Evolutionary conservation across 1,139 yeast genomes (phyloP).

Genomic region (Sugiyamaella xylanicola): DNA sequence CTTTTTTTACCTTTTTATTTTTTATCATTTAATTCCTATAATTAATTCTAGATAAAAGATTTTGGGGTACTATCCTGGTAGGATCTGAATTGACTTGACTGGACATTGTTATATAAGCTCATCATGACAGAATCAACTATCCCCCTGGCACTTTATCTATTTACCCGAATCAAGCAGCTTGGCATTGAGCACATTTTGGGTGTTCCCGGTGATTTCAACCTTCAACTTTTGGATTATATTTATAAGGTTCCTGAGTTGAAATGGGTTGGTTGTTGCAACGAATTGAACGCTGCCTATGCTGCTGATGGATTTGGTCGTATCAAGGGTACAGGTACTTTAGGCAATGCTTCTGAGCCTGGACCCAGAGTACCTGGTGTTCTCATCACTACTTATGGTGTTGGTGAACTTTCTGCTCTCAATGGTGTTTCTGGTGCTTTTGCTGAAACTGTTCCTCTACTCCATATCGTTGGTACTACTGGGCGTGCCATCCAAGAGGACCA

Average conservation of each 20-base stretch:
- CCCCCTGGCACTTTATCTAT: slow-evolving; percentile 59
- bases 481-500: slow-evolving; percentile 47
- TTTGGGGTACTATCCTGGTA: not conserved
- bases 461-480: slow-evolving; percentile 79
- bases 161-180: slow-evolving; percentile 58
- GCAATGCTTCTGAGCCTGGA: slow-evolving; percentile 64
- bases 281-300: slow-evolving; percentile 69
- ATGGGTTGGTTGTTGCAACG: slow-evolving; percentile 67
- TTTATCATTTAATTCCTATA: not conserved
- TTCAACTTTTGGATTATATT: slow-evolving; percentile 65
- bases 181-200: slow-evolving; percentile 71
- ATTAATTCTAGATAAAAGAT: too few species aligned
- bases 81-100: not conserved
- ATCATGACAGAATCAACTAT: slow-evolving; percentile 32
- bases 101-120: not conserved
- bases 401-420: slow-evolving; percentile 82
- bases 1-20: not conserved
- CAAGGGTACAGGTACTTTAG: slow-evolving; percentile 71
- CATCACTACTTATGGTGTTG: slow-evolving; percentile 75
- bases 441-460: slow-evolving; percentile 76
- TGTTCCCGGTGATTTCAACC: slow-evolving; percentile 79
- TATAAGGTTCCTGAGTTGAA: slow-evolving; percentile 58
- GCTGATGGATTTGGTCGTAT: slow-evolving; percentile 77
- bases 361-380: slow-evolving; percentile 45
- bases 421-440: slow-evolving; percentile 84